Percentiles rank a stretch among this genome's conserved stretches.
These are phyloP conservation scores for Bromus sterilis DNA, from an alignment of 176 grass and related monocot species.

Conservation along the genomic window DNA sequence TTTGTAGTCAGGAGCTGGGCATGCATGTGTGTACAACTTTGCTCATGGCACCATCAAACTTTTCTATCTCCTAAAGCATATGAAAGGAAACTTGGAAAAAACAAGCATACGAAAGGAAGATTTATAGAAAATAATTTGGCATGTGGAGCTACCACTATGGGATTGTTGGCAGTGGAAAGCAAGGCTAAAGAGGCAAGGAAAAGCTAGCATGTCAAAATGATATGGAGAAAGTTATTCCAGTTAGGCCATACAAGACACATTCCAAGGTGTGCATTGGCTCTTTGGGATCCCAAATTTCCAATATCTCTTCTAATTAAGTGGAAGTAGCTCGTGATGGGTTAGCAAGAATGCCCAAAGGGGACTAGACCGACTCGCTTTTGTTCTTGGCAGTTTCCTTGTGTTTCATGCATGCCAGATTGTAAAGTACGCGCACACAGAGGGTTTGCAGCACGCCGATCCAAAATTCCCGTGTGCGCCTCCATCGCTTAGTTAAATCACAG, in stretches of 20 bases:
- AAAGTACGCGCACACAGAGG: background rate
- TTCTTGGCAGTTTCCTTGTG: background rate
- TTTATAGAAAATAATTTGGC: background rate
- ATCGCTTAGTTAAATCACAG: background rate
- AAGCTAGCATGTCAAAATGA: background rate
- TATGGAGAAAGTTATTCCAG: background rate
- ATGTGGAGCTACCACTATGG: constrained; percentile 24
- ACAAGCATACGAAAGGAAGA: constrained; percentile 19
- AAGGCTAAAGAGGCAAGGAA: constrained; percentile 5
- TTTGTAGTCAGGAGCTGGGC: constrained; percentile 35
- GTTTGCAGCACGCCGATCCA: background rate
- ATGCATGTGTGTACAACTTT: background rate
- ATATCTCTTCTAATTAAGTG: background rate
- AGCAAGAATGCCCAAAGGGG: background rate
- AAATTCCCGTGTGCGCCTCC: background rate
- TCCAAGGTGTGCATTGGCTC: background rate
- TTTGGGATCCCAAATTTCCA: background rate
- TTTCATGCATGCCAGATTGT: background rate
- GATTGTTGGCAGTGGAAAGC: constrained; percentile 15
- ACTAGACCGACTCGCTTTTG: background rate
- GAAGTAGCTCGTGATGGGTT: background rate
- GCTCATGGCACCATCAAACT: constrained; percentile 1
- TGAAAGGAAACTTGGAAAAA: background rate
- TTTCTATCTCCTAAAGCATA: constrained; percentile 6
- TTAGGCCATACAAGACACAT: background rate